Base-by-base conservation (phyloP, 1,284 basidiomycete genomes). In the Naganishia sp. region DNA sequence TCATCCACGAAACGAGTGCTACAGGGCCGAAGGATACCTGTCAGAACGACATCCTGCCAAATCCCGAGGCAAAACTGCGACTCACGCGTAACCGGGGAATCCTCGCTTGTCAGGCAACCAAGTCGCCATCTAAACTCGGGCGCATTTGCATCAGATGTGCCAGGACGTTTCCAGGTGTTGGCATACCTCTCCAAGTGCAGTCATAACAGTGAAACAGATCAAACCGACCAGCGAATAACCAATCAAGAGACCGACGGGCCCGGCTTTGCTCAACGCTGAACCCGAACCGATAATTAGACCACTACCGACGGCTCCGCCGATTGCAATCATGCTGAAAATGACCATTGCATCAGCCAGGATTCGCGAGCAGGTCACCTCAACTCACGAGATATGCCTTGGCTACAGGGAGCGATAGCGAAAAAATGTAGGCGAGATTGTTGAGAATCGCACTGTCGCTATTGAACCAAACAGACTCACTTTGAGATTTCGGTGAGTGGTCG, bases 251-350 rank as follows among this genome's bases (percentile, higher is more conserved):
- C 75, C 76, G 0, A 73, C 79, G 0, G 83, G 83, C 7, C 83
- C 83, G 39, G 79, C 81, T 60, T 77, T 72, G 11, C 75, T 72
- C 10, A 83, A 71, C 58, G 76, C 78, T 0, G 72, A 72, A 49
- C 82, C 82, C 6, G 79, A 84, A 51, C 88, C 89, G 70, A 91
- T 90, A 70, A 91, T 87, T 21, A 91, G 81, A 74, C 90, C 90
- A 28, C 88, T 90, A 57, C 82, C 82, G 66, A 83, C 83, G 53
- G 80, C 79, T 46, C 82, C 82, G 41, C 82, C 82, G 43, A 61
- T 61, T 13, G 58, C 58, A 51, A 61, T 61, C 58, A 61, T 61
- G 25, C 52, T 52, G 23, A 9, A 47, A 47, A n/a, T 15, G 39
- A 56, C 18, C 41, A 23, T 47, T 15, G 18, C 41, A 23, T 47